phyloP scores from a whole-genome alignment of 2,329 filamentous ascomycete species.

The Fusarium proliferatum region DNA sequence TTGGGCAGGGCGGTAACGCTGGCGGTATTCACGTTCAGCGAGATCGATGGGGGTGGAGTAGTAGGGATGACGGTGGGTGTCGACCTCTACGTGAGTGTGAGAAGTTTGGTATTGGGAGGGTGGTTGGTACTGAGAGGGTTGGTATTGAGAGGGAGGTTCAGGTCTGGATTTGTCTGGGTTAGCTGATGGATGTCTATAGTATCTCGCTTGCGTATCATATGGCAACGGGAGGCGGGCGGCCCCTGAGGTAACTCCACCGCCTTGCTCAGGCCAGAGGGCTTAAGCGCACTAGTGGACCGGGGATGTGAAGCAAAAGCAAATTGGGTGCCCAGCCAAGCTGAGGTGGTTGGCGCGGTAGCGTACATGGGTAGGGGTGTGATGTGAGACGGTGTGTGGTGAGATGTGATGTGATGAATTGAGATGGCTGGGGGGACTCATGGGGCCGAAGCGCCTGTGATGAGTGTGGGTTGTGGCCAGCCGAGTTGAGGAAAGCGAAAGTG shows the following conservation, averaged over 20 bases:
- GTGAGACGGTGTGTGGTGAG: slow-evolving; percentile 25
- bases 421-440: slow-evolving; percentile 37
- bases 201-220: slow-evolving; percentile 48
- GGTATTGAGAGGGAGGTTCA: slow-evolving; percentile 57
- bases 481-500: slow-evolving; percentile 29
- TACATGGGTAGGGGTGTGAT: slow-evolving; percentile 33
- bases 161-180: slow-evolving; percentile 49
- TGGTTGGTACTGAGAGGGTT: slow-evolving; percentile 50
- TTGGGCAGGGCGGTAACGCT: slow-evolving; percentile 65
- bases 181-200: slow-evolving; percentile 46
- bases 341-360: slow-evolving; percentile 33
- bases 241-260: slow-evolving; percentile 43
- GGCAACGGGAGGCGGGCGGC: slow-evolving; percentile 43
- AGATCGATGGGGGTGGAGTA: slow-evolving; percentile 68
- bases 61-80: slow-evolving; percentile 61
- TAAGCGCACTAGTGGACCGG: slow-evolving; percentile 31
- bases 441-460: slow-evolving; percentile 38
- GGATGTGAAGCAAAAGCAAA: slow-evolving; percentile 41
- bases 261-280: slow-evolving; percentile 43
- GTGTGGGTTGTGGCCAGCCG: slow-evolving; percentile 38
- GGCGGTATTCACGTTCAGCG: slow-evolving; percentile 74
- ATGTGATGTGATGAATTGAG: slow-evolving; percentile 31
- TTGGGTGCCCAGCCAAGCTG: slow-evolving; percentile 41
- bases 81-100: slow-evolving; percentile 73
- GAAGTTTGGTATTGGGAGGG: slow-evolving; percentile 61